Evolutionary conservation across 176 grass and related monocot genomes (phyloP).

Genomic region (Dendrocalamus sinicus): DNA sequence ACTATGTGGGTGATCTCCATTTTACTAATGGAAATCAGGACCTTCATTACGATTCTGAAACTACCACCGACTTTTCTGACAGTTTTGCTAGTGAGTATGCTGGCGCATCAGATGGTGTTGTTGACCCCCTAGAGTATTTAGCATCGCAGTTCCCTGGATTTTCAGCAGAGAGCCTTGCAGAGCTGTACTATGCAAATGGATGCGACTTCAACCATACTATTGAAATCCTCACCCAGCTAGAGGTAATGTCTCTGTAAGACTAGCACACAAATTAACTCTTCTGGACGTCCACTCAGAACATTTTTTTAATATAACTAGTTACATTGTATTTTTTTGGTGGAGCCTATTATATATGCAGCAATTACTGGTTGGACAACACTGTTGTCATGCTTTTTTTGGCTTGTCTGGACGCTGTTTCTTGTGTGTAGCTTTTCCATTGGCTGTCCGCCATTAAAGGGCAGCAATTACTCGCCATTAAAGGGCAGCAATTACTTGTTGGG

Average conservation of each 20-base stretch:
- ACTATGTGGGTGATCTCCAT: slow-evolving; percentile 46
- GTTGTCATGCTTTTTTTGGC: neutral
- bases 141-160: slow-evolving; percentile 86
- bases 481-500: neutral
- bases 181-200: slow-evolving; percentile 84
- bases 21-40: slow-evolving; percentile 57
- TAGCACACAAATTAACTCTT: slow-evolving; percentile 3
- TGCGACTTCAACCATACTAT: slow-evolving; percentile 85
- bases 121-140: slow-evolving; percentile 78
- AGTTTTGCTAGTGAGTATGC: slow-evolving; percentile 58
- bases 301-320: neutral
- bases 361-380: neutral
- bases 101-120: slow-evolving; percentile 50
- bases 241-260: slow-evolving; percentile 60
- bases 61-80: slow-evolving; percentile 51
- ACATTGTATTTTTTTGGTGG: neutral
- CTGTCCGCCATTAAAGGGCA: neutral
- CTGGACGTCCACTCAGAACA: neutral
- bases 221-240: slow-evolving; percentile 87
- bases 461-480: neutral
- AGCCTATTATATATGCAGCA: neutral
- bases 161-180: slow-evolving; percentile 83
- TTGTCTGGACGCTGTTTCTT: neutral
- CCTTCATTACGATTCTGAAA: slow-evolving; percentile 59
- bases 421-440: neutral